These are phyloP conservation scores for Leonotis leonurus DNA, from an alignment of 257 asterid species.

Conservation along the genomic window DNA sequence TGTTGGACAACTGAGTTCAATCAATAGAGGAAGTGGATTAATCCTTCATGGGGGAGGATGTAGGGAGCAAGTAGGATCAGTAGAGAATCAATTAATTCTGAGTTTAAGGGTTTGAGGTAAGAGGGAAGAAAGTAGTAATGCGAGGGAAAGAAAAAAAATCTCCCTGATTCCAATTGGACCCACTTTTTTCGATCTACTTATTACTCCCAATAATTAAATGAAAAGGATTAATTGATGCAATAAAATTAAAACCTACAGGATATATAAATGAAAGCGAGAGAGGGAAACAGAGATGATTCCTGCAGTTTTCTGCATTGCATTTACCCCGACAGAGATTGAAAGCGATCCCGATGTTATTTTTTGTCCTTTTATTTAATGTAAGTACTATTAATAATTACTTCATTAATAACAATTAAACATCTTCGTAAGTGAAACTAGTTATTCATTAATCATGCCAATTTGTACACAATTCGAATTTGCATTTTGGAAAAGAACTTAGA, in stretches of 20 bases:
- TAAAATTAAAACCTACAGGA: not conserved
- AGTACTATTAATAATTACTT: too few relatives aligned
- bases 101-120: conserved; percentile 23
- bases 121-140: not conserved
- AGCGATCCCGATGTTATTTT: too few relatives aligned
- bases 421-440: too few relatives aligned
- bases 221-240: not conserved
- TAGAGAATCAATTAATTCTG: conserved; percentile 20
- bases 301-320: conserved; percentile 30
- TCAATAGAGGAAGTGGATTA: not conserved
- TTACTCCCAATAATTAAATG: not conserved
- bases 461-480: too few relatives aligned
- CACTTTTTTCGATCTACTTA: conserved; percentile 13
- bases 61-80: conserved; percentile 26
- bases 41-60: conserved; percentile 15
- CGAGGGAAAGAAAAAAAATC: not conserved
- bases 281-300: conserved; percentile 9
- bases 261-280: not conserved
- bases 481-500: too few relatives aligned
- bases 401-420: too few relatives aligned
- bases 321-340: too few relatives aligned
- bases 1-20: conserved; percentile 9
- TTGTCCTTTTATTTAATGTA: not conserved
- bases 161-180: conserved; percentile 11
- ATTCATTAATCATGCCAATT: too few relatives aligned